These are phyloP conservation scores for Aspergillus flavus DNA, from an alignment of 2,329 filamentous ascomycete species.

Conservation along the genomic window DNA sequence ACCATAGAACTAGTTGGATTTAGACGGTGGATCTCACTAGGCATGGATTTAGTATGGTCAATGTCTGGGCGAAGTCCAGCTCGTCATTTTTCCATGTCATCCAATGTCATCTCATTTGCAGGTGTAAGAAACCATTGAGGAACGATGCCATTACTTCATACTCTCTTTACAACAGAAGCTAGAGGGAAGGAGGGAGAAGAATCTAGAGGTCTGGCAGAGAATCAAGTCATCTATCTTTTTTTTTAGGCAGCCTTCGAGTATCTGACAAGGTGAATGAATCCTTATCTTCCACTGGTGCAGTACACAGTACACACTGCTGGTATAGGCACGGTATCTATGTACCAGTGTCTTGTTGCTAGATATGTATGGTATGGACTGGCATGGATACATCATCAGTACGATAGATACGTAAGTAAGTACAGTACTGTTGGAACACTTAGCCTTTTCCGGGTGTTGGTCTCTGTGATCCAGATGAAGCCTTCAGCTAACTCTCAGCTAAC, in stretches of 20 bases:
- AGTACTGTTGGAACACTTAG: conserved; percentile 5
- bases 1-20: conserved; percentile 4
- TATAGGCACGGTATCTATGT: not conserved
- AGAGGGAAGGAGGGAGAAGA: not conserved
- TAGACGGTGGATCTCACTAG: conserved; percentile 8
- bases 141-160: not conserved
- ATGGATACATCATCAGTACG: conserved; percentile 3
- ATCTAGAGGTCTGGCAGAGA: not conserved
- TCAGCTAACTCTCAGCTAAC: conserved; percentile 17
- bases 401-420: not conserved
- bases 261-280: not conserved
- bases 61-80: not conserved
- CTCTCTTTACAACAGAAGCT: too few relatives aligned
- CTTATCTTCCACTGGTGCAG: not conserved
- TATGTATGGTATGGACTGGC: not conserved
- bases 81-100: not conserved
- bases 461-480: conserved; percentile 14
- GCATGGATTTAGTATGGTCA: not conserved
- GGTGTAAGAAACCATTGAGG: not conserved
- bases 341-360: not conserved
- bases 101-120: not conserved
- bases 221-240: not conserved
- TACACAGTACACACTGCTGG: too few relatives aligned
- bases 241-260: not conserved
- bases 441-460: conserved; percentile 9